phyloP scores from a whole-genome alignment of 1,139 yeast species.

The Diutina pseudorugosa region DNA sequence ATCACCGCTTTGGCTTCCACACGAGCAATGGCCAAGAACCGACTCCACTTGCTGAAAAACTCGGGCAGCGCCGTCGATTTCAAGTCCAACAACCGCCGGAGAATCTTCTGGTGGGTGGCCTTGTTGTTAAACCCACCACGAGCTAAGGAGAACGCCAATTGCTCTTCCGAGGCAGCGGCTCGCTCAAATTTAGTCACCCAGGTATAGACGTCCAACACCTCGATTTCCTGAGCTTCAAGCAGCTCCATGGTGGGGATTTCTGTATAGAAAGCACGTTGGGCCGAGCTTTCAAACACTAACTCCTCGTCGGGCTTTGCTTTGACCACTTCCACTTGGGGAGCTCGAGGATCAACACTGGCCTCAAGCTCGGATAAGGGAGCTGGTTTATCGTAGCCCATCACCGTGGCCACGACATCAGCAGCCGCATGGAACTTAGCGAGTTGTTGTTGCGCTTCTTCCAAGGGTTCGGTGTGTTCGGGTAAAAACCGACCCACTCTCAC shows the following conservation, averaged over 20 bases:
- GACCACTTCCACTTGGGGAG: constrained; percentile 11
- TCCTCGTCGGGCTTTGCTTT: constrained; percentile 18
- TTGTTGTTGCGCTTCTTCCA: constrained; percentile 23
- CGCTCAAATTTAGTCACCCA: constrained; percentile 36
- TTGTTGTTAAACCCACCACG: constrained; percentile 45
- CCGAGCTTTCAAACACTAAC: constrained; percentile 52
- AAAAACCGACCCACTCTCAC: constrained; percentile 54
- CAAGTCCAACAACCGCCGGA: constrained; percentile 31
- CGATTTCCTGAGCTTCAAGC: constrained; percentile 5
- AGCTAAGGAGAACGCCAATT: constrained; percentile 46
- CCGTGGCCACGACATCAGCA: constrained; percentile 33
- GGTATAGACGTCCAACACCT: constrained; percentile 23
- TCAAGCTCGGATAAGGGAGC: constrained; percentile 6
- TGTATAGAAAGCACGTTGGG: constrained; percentile 49
- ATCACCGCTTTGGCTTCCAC: constrained; percentile 37
- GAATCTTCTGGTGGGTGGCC: constrained; percentile 55
- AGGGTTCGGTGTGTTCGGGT: constrained; percentile 37
- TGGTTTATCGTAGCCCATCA: constrained; percentile 15
- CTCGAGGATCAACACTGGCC: neutral
- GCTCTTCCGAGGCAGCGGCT: constrained; percentile 38
- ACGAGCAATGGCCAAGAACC: constrained; percentile 56
- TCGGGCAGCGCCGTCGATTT: constrained; percentile 21
- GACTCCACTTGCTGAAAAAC: constrained; percentile 40
- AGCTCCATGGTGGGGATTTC: constrained; percentile 18
- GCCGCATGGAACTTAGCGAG: constrained; percentile 36